Conservation (phyloP, 83 land plant genomes). For the Picea mariana region DNA sequence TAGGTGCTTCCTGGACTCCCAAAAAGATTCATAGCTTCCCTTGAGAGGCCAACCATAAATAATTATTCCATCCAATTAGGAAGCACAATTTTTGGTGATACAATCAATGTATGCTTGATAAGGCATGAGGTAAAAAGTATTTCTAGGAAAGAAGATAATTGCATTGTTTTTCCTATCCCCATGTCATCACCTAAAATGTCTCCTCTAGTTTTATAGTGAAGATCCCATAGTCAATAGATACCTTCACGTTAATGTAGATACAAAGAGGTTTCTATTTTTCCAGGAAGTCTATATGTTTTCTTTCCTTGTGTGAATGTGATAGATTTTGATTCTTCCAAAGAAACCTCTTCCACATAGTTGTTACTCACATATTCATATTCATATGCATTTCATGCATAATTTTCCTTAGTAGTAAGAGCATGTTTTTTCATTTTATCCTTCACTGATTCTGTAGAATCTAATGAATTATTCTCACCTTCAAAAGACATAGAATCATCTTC, state of each 20-base stretch:
- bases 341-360: not conserved
- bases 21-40: constrained; percentile 52
- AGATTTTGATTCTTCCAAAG: constrained; percentile 21
- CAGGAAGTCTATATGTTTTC: constrained; percentile 47
- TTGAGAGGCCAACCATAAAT: constrained; percentile 52
- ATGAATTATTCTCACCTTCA: constrained; percentile 6
- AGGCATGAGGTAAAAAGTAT: constrained; percentile 11
- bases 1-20: constrained; percentile 62
- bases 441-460: not conserved
- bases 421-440: not conserved
- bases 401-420: too few relatives aligned
- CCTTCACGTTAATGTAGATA: constrained; percentile 92
- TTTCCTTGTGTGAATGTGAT: constrained; percentile 38
- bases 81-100: constrained; percentile 91
- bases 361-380: constrained; percentile 3
- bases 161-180: too few relatives aligned
- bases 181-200: constrained; percentile 41
- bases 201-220: constrained; percentile 75
- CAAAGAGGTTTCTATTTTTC: constrained; percentile 55
- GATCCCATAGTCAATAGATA: constrained; percentile 86
- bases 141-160: too few relatives aligned
- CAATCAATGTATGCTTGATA: constrained; percentile 77
- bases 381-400: too few relatives aligned
- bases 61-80: constrained; percentile 93
- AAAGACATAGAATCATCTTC: not conserved